phyloP scores from a whole-genome alignment of 2,329 filamentous ascomycete species.

The Ceratocystis eucalypticola region DNA sequence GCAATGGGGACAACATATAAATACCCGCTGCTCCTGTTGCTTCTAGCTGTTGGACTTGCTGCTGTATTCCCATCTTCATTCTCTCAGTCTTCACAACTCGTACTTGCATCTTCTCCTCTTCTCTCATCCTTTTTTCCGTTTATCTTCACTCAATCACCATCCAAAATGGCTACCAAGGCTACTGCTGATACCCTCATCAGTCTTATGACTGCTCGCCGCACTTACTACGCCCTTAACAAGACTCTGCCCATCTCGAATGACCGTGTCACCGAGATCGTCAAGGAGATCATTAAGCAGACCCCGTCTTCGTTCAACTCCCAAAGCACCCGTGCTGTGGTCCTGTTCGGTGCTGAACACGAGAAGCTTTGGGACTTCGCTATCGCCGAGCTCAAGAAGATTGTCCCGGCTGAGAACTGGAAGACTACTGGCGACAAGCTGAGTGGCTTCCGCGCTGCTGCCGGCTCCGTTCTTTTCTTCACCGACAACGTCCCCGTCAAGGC shows the following conservation, averaged over 20 bases:
- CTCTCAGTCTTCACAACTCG: background rate
- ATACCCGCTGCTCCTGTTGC: slow-evolving; percentile 14
- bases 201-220: slow-evolving; percentile 53
- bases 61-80: slow-evolving; percentile 9
- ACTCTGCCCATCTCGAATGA: slow-evolving; percentile 41
- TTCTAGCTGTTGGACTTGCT: slow-evolving; percentile 10
- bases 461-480: slow-evolving; percentile 80
- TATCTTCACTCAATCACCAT: slow-evolving; percentile 19
- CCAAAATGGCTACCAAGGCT: slow-evolving; percentile 31
- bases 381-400: slow-evolving; percentile 52
- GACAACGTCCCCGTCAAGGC: slow-evolving; percentile 53
- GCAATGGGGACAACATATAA: slow-evolving; percentile 15
- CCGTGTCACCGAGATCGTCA: slow-evolving; percentile 52
- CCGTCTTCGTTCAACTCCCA: slow-evolving; percentile 86
- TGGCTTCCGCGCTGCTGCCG: slow-evolving; percentile 58
- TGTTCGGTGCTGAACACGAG: slow-evolving; percentile 71
- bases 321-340: slow-evolving; percentile 61
- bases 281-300: slow-evolving; percentile 50
- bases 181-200: slow-evolving; percentile 40
- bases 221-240: slow-evolving; percentile 55
- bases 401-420: slow-evolving; percentile 51
- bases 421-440: slow-evolving; percentile 33
- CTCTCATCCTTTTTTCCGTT: slow-evolving; percentile 4
- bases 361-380: slow-evolving; percentile 69
- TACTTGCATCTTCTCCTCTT: slow-evolving; percentile 9